Evolutionary conservation across 148 eudicot species (phyloP).

Genomic region (Persicaria tinctoria): DNA sequence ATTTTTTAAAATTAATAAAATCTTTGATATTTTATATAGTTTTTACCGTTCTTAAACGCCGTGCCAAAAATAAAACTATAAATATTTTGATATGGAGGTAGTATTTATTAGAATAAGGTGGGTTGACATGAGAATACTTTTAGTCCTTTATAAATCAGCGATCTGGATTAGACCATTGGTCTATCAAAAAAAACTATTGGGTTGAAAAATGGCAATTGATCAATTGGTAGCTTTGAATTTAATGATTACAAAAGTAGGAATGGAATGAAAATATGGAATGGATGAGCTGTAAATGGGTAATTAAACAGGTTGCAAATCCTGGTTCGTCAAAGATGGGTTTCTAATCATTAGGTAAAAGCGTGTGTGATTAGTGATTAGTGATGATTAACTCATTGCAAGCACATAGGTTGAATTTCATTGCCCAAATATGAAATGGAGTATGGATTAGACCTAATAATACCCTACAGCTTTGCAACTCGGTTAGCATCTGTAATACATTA

Average conservation of each 20-base stretch:
- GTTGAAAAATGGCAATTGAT: not conserved
- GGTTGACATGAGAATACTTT: too few relatives aligned
- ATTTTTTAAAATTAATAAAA: too few relatives aligned
- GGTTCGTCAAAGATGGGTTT: constrained; percentile 2
- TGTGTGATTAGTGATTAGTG: not conserved
- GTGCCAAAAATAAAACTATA: too few relatives aligned
- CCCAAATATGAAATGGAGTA: not conserved
- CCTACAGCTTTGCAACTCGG: not conserved
- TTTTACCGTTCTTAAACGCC: too few relatives aligned
- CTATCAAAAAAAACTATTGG: too few relatives aligned
- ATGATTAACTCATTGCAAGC: not conserved
- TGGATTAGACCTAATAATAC: too few relatives aligned
- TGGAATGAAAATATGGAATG: not conserved
- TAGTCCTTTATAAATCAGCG: too few relatives aligned
- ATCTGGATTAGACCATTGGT: too few relatives aligned
- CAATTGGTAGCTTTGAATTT: not conserved
- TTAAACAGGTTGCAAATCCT: constrained; percentile 2
- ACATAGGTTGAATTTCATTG: constrained; percentile 6
- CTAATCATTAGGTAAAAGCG: not conserved
- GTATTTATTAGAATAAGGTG: too few relatives aligned
- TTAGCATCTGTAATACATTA: not conserved
- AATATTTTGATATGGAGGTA: too few relatives aligned
- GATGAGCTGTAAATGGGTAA: not conserved
- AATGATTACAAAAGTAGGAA: not conserved
- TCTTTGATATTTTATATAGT: too few relatives aligned